Conservation (phyloP, 257 asterid species). For the Nicotiana paniculata region DNA sequence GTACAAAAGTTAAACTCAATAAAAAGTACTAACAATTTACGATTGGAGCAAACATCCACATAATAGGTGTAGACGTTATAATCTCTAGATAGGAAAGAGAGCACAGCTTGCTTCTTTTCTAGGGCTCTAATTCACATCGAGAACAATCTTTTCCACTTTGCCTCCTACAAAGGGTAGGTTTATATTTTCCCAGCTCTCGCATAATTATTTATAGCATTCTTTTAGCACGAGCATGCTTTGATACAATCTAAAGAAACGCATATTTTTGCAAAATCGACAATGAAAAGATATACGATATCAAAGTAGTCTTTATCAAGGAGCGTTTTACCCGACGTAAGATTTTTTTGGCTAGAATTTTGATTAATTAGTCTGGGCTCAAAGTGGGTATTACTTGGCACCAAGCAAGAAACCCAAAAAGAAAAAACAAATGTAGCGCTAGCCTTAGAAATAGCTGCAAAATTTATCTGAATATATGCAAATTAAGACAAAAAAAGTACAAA, state of each 20-base stretch:
- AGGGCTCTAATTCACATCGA: background rate
- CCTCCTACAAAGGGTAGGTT: background rate
- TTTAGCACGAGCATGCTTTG: background rate
- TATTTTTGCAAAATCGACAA: background rate
- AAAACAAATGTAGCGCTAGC: background rate
- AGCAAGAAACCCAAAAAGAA: too few species aligned
- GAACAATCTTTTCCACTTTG: background rate
- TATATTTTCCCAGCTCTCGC: background rate
- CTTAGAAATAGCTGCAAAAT: background rate
- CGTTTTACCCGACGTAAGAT: too few species aligned
- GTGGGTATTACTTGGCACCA: too few species aligned
- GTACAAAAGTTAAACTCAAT: background rate
- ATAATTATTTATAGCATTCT: too few species aligned
- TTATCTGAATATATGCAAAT: background rate
- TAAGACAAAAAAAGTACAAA: background rate
- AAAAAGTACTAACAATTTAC: too few species aligned
- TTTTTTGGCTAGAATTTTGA: too few species aligned
- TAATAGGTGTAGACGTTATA: background rate
- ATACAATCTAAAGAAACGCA: background rate
- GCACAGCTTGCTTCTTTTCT: background rate
- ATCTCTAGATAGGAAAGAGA: background rate
- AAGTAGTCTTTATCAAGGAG: too few species aligned
- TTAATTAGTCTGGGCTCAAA: too few species aligned
- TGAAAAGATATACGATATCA: background rate
- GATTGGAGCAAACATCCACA: background rate